Conservation (phyloP, 805 yeast species). For the Yarrowia deformans region DNA sequence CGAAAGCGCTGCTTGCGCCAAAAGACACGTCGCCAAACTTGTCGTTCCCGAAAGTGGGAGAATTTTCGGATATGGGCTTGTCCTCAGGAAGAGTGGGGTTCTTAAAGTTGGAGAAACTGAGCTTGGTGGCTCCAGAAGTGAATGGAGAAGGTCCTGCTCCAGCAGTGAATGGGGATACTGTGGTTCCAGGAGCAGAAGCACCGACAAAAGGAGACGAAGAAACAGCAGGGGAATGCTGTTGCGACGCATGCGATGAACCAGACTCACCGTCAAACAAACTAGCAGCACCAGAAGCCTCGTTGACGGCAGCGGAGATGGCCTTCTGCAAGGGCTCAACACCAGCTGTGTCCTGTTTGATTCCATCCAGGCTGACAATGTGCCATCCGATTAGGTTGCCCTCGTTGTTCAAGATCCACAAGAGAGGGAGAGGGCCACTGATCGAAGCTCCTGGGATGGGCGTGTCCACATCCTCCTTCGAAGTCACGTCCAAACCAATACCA, state of each 20-base stretch:
- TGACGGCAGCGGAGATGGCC: constrained; percentile 9
- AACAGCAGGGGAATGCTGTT: background rate
- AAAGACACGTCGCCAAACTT: constrained; percentile 9
- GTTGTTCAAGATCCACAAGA: constrained; percentile 66
- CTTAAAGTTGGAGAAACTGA: constrained; percentile 13
- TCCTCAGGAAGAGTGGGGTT: constrained; percentile 14
- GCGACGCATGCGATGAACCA: background rate
- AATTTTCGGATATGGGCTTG: constrained; percentile 19
- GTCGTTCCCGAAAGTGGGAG: constrained; percentile 28
- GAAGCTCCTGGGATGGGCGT: constrained; percentile 69
- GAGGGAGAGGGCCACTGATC: constrained; percentile 66
- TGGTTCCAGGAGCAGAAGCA: background rate
- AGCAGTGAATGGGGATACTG: constrained; percentile 1
- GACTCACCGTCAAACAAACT: constrained; percentile 2
- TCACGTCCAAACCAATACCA: constrained; percentile 71
- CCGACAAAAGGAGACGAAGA: background rate
- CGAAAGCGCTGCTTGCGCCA: background rate
- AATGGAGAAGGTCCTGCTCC: constrained; percentile 3
- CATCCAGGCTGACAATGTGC: constrained; percentile 66
- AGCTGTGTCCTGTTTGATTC: constrained; percentile 53
- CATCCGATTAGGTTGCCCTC: constrained; percentile 69
- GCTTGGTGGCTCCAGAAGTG: constrained; percentile 31
- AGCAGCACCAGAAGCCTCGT: constrained; percentile 40
- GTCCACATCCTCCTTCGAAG: constrained; percentile 54
- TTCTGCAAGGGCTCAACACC: constrained; percentile 44